A percentile compares a stretch with the other conserved stretches of the same genome.
Evolutionary conservation across 345 rosid species (phyloP).

Genomic region (Linum trigynum): DNA sequence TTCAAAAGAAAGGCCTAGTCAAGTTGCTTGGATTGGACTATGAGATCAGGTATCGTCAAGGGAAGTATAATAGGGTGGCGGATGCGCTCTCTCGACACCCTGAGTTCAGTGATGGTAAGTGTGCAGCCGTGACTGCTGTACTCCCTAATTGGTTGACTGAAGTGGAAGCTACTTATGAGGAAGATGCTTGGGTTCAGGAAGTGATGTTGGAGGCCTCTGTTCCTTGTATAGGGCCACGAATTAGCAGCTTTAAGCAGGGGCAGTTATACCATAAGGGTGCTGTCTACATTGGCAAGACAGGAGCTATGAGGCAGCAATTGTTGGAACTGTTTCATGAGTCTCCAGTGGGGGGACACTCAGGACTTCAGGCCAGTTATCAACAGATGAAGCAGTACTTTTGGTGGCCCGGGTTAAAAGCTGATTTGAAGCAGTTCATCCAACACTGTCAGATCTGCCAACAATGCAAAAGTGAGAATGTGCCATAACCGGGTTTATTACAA

Average conservation of each 20-base stretch:
- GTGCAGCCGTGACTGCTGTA: neutral
- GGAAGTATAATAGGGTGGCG: neutral
- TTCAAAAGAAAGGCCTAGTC: neutral
- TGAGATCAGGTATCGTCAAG: neutral
- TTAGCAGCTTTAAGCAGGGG: neutral
- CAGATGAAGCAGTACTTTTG: neutral
- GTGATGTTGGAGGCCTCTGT: neutral
- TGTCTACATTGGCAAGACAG: neutral
- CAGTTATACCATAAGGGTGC: neutral
- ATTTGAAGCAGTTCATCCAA: neutral
- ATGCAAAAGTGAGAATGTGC: no score
- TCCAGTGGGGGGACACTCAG: neutral
- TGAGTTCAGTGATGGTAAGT: neutral
- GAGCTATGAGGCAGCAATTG: neutral
- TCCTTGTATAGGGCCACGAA: neutral
- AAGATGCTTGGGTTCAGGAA: neutral
- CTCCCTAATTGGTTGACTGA: neutral
- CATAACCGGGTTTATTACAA: no score
- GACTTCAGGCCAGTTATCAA: neutral
- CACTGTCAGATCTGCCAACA: neutral
- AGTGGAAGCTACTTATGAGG: neutral
- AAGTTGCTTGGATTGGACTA: neutral
- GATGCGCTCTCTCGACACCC: neutral
- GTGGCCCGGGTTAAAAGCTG: neutral
- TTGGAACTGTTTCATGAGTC: neutral